Percentiles rank a stretch among this genome's conserved stretches.
Conservation (phyloP, 2,329 filamentous ascomycete genomes). For the Hypoxylon sp. region DNA sequence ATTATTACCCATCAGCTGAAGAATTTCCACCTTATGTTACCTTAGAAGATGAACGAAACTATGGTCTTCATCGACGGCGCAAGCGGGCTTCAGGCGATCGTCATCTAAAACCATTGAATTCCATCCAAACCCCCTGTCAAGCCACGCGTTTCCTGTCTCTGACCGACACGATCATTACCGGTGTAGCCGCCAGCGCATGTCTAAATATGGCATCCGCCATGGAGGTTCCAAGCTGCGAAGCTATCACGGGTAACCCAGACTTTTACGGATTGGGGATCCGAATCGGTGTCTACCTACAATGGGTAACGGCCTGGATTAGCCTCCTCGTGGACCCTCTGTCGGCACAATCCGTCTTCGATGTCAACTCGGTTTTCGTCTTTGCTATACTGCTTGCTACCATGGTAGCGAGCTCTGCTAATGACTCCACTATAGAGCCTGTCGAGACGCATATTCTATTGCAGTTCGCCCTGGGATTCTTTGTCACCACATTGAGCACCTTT, state of each 20-base stretch:
- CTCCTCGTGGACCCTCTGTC: conserved; percentile 25
- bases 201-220: conserved; percentile 22
- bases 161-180: conserved; percentile 14
- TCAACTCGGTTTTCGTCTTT: conserved; percentile 32
- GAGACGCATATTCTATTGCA: conserved; percentile 30
- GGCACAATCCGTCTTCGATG: conserved; percentile 29
- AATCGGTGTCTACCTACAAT: conserved; percentile 35
- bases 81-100: conserved; percentile 7
- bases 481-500: conserved; percentile 28
- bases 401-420: conserved; percentile 14
- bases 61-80: conserved; percentile 1
- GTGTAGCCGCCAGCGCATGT: conserved; percentile 7
- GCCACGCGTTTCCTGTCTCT: conserved; percentile 22
- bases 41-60: conserved; percentile 1
- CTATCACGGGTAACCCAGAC: conserved; percentile 30
- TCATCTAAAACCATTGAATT: conserved; percentile 2
- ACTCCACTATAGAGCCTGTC: conserved; percentile 23
- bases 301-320: conserved; percentile 21
- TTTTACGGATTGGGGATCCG: conserved; percentile 35
- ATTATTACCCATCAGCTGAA: conserved; percentile 4
- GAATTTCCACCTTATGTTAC: conserved; percentile 4
- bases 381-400: conserved; percentile 28
- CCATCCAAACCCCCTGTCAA: conserved; percentile 7
- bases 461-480: conserved; percentile 24
- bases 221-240: conserved; percentile 12